Evolutionary conservation across 2,329 filamentous ascomycete species (phyloP).

Genomic region (Neopestalotiopsis sp.): DNA sequence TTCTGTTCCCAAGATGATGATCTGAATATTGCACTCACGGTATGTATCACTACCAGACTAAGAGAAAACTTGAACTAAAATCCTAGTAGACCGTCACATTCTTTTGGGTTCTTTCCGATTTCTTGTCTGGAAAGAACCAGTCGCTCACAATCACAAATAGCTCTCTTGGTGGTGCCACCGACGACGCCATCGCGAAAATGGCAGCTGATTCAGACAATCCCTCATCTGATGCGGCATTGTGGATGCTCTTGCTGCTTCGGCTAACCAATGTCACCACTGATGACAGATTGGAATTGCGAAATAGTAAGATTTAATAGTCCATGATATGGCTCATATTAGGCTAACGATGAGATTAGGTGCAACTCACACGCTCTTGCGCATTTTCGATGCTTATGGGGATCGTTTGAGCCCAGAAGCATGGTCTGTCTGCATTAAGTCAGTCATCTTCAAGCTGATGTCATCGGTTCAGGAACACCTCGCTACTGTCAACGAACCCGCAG

Average conservation of each 20-base stretch:
- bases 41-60: constrained; percentile 43
- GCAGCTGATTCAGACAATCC: constrained; percentile 63
- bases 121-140: constrained; percentile 67
- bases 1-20: constrained; percentile 92
- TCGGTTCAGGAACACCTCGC: constrained; percentile 67
- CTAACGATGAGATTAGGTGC: constrained; percentile 56
- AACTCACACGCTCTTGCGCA: constrained; percentile 87
- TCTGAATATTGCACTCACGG: constrained; percentile 91
- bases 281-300: constrained; percentile 75
- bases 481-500: constrained; percentile 39
- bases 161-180: constrained; percentile 59
- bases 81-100: constrained; percentile 78
- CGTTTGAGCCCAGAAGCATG: constrained; percentile 79
- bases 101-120: constrained; percentile 95
- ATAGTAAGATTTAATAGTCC: constrained; percentile 55
- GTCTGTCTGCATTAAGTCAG: constrained; percentile 80
- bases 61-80: constrained; percentile 15
- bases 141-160: constrained; percentile 63
- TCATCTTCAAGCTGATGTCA: constrained; percentile 79
- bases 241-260: constrained; percentile 77
- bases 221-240: constrained; percentile 73
- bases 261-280: constrained; percentile 75
- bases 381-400: constrained; percentile 90
- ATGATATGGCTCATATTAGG: constrained; percentile 27
- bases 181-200: constrained; percentile 60